A percentile compares a stretch with the other conserved stretches of the same genome.
These are phyloP conservation scores for Patellaria atrata DNA, from an alignment of 495 filamentous ascomycete genomes.

Conservation along the genomic window DNA sequence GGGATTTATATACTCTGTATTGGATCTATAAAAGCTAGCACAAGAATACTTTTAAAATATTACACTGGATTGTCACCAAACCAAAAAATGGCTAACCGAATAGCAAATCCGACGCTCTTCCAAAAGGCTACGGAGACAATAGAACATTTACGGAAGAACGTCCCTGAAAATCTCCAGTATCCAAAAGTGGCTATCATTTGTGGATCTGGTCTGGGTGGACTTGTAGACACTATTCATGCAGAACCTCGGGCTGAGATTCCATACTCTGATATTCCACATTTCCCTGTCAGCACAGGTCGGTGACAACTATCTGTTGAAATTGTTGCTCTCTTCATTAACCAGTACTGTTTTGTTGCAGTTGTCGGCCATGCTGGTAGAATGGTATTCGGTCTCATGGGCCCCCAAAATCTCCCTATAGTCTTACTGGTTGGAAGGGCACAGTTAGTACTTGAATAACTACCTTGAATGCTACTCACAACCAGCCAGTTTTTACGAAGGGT, in stretches of 20 bases:
- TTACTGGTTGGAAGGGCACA: slow-evolving; percentile 63
- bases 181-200: slow-evolving; percentile 58
- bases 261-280: slow-evolving; percentile 50
- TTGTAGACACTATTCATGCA: slow-evolving; percentile 43
- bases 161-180: slow-evolving; percentile 34
- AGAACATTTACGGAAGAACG: slow-evolving; percentile 14
- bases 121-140: slow-evolving; percentile 23
- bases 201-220: slow-evolving; percentile 56
- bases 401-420: slow-evolving; percentile 41
- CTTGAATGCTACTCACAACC: slow-evolving; percentile 9
- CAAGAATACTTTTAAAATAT: neutral
- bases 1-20: too few relatives aligned
- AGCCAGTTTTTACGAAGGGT: slow-evolving; percentile 60
- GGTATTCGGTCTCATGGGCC: slow-evolving; percentile 50
- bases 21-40: slow-evolving; percentile 1
- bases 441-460: too few relatives aligned
- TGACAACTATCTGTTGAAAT: too few relatives aligned
- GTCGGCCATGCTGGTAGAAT: slow-evolving; percentile 61
- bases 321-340: too few relatives aligned
- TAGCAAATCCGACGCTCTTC: slow-evolving; percentile 13
- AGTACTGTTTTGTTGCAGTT: slow-evolving; percentile 29
- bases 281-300: slow-evolving; percentile 51
- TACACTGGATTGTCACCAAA: too few relatives aligned
- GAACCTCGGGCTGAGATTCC: slow-evolving; percentile 40
- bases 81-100: slow-evolving; percentile 1